phyloP scores from a whole-genome alignment of 495 filamentous ascomycete species.

The Sordaria brevicollis region DNA sequence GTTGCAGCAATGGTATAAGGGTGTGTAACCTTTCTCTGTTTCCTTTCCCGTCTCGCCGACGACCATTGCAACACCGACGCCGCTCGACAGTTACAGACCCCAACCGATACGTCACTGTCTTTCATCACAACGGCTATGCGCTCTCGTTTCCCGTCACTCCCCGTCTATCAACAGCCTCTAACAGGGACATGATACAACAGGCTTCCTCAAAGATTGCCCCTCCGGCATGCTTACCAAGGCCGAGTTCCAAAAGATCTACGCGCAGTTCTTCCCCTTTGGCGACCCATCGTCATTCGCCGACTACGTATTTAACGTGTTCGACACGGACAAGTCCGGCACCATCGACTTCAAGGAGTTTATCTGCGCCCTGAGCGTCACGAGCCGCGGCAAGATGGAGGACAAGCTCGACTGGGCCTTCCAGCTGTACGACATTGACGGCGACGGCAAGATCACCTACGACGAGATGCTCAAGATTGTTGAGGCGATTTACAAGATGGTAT shows the following conservation, averaged over 20 bases:
- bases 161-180: neutral
- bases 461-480: slow-evolving; percentile 99
- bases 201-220: slow-evolving; percentile 96
- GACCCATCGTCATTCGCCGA: slow-evolving; percentile 95
- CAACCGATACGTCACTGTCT: too few species aligned
- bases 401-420: slow-evolving; percentile 99
- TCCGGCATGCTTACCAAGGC: slow-evolving; percentile 92
- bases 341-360: slow-evolving; percentile 99
- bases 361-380: slow-evolving; percentile 93
- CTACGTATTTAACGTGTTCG: slow-evolving; percentile 99
- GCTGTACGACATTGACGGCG: slow-evolving; percentile 97
- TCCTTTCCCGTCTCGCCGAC: neutral
- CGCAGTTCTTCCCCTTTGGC: slow-evolving; percentile 98
- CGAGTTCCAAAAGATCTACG: slow-evolving; percentile 99
- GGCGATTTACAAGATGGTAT: slow-evolving; percentile 99
- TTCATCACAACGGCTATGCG: neutral
- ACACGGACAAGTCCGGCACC: slow-evolving; percentile 89
- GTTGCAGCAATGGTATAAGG: slow-evolving; percentile 99
- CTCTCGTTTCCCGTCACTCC: neutral
- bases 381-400: slow-evolving; percentile 96
- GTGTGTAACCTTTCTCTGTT: slow-evolving; percentile 33
- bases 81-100: neutral
- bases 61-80: neutral
- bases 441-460: slow-evolving; percentile 97
- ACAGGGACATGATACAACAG: slow-evolving; percentile 31